A percentile compares a stretch with the other conserved stretches of the same genome.
phyloP scores from a whole-genome alignment of 2,329 filamentous ascomycete species.

The Penicillium palitans region DNA sequence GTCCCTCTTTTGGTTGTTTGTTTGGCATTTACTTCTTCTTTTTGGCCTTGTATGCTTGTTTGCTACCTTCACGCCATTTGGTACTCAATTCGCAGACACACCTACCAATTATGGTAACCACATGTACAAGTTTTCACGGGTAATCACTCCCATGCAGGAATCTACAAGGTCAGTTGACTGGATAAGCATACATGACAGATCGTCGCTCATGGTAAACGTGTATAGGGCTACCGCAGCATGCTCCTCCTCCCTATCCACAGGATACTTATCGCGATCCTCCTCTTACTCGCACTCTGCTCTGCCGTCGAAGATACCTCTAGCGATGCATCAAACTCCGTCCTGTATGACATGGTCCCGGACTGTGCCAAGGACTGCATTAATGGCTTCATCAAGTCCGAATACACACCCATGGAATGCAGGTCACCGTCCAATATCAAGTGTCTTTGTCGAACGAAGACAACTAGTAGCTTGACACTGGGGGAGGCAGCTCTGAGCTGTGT shows the following conservation, averaged over 20 bases:
- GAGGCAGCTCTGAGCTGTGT: conserved; percentile 71
- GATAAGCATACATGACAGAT: neutral
- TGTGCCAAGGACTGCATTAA: conserved; percentile 64
- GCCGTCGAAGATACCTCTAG: conserved; percentile 19
- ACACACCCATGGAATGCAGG: conserved; percentile 43
- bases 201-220: conserved; percentile 18
- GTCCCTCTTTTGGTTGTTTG: neutral
- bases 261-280: conserved; percentile 28
- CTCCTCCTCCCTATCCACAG: conserved; percentile 30
- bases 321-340: conserved; percentile 22
- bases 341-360: conserved; percentile 52
- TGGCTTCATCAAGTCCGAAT: conserved; percentile 64
- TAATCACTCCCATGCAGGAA: conserved; percentile 25
- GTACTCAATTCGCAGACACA: neutral
- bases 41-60: neutral
- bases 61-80: neutral
- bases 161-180: conserved; percentile 20
- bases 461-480: conserved; percentile 66
- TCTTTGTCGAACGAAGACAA: conserved; percentile 62
- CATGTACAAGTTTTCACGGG: conserved; percentile 25
- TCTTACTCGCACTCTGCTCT: conserved; percentile 25
- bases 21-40: conserved; percentile 12
- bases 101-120: conserved; percentile 28
- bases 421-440: conserved; percentile 58
- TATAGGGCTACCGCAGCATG: conserved; percentile 39